phyloP scores from a whole-genome alignment of 306 rosid species.

The Carpinus fangiana region DNA sequence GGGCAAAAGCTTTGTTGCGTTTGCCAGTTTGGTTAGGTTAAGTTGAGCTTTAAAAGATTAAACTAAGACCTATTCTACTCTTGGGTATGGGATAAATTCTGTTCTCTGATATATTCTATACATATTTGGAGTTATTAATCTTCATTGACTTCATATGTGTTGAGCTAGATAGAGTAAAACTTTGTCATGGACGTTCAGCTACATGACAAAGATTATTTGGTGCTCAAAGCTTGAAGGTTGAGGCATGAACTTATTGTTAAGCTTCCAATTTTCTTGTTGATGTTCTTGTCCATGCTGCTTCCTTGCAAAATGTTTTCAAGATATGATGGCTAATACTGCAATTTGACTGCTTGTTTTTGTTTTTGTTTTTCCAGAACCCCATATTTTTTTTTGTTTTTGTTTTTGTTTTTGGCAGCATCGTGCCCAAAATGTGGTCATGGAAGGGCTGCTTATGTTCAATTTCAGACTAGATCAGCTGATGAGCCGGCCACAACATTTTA shows the following conservation, averaged over 20 bases:
- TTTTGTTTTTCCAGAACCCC: no score
- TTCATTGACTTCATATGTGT: neutral
- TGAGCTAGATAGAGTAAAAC: no score
- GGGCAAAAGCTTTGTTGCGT: neutral
- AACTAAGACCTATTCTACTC: neutral
- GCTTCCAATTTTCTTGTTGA: neutral
- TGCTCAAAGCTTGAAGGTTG: neutral
- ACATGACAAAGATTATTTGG: neutral
- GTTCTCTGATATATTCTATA: neutral
- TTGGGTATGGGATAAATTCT: neutral
- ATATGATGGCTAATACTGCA: neutral
- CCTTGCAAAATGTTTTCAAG: neutral
- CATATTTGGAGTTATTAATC: neutral
- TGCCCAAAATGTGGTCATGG: constrained; percentile 55
- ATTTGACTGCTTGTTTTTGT: neutral
- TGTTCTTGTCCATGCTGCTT: constrained; percentile 13
- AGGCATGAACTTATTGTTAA: neutral
- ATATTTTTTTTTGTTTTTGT: no score
- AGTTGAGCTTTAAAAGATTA: neutral
- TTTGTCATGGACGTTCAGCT: no score
- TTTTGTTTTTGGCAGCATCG: constrained; percentile 36
- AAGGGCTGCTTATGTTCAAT: constrained; percentile 44
- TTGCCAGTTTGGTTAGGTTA: neutral
- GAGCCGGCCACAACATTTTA: constrained; percentile 66
- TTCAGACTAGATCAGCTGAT: constrained; percentile 70